Percentiles rank a stretch among this genome's conserved stretches.
These are phyloP conservation scores for Paecilomyces sp. DNA, from an alignment of 2,329 filamentous ascomycete genomes.

Conservation along the genomic window DNA sequence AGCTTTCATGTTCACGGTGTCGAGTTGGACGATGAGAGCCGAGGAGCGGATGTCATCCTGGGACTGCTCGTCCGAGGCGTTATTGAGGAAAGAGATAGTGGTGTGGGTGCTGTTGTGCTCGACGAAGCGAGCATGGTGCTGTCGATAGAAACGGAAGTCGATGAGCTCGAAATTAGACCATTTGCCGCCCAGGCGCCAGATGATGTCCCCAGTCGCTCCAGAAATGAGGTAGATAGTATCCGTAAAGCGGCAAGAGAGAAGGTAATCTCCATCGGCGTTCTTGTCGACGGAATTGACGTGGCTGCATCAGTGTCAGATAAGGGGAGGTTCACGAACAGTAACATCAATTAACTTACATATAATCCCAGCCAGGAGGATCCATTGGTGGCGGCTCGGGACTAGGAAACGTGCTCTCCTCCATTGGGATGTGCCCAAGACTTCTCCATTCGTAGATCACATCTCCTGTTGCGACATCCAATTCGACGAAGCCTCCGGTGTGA, in stretches of 20 bases:
- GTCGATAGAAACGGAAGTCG: conserved; percentile 27
- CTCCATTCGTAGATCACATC: conserved; percentile 29
- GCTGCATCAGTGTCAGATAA: not conserved
- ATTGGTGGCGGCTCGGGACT: conserved; percentile 3
- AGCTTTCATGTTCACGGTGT: conserved; percentile 22
- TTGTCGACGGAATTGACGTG: conserved; percentile 36
- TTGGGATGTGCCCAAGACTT: conserved; percentile 18
- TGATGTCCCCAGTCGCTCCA: conserved; percentile 22
- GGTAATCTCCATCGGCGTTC: conserved; percentile 28
- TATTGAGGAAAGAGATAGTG: conserved; percentile 27
- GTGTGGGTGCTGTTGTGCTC: conserved; percentile 20
- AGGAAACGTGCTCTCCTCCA: conserved; percentile 13
- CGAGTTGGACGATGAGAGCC: conserved; percentile 20
- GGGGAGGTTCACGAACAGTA: not conserved
- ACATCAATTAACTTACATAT: conserved; percentile 11
- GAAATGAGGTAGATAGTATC: conserved; percentile 32
- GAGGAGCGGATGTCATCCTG: conserved; percentile 20
- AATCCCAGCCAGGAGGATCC: conserved; percentile 22
- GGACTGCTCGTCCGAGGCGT: conserved; percentile 22
- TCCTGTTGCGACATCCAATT: conserved; percentile 24
- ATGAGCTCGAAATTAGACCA: conserved; percentile 17
- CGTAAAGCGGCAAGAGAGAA: conserved; percentile 32
- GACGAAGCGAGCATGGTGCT: conserved; percentile 30
- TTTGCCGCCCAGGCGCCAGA: conserved; percentile 31
- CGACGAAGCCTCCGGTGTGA: conserved; percentile 23